phyloP scores from a whole-genome alignment of 2,329 filamentous ascomycete species.

The Cladosporium oxysporum region DNA sequence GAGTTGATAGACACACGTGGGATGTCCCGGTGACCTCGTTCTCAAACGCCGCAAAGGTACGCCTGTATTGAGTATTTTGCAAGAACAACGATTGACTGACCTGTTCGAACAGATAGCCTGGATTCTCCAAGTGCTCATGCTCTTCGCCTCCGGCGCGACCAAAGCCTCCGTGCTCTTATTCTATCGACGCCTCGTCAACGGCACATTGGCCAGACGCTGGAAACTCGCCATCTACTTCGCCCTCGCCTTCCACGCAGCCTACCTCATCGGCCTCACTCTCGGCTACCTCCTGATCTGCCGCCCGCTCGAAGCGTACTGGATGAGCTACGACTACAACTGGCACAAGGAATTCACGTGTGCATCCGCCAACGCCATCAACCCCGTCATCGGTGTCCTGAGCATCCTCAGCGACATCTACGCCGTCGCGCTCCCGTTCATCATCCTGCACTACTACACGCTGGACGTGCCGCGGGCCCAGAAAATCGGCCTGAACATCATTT shows the following conservation, averaged over 20 bases:
- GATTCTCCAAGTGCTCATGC: constrained; percentile 30
- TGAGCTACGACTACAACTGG: constrained; percentile 22
- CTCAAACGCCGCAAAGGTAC: constrained; percentile 26
- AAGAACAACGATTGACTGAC: background rate
- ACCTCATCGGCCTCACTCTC: constrained; percentile 26
- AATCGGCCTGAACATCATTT: constrained; percentile 30
- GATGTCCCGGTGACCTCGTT: constrained; percentile 25
- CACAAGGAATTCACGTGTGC: constrained; percentile 24
- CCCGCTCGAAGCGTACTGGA: constrained; percentile 30
- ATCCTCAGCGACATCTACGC: constrained; percentile 31
- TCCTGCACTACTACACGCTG: constrained; percentile 28
- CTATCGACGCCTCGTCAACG: constrained; percentile 30
- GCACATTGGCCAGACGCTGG: constrained; percentile 25
- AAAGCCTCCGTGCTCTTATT: constrained; percentile 34
- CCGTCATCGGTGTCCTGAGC: constrained; percentile 25
- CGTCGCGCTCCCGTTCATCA: constrained; percentile 29
- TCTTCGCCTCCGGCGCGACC: constrained; percentile 26
- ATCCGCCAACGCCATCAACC: constrained; percentile 15
- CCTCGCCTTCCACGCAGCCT: constrained; percentile 26
- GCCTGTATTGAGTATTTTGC: background rate
- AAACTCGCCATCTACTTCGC: constrained; percentile 27
- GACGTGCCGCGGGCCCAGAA: constrained; percentile 28
- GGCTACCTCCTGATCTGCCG: constrained; percentile 27
- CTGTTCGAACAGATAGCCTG: constrained; percentile 20
- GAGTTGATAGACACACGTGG: constrained; percentile 31